Percentiles rank a stretch among this genome's conserved stretches.
These are phyloP conservation scores for Xerophyta viscosa DNA, from an alignment of 106 monocot species.

Conservation along the genomic window DNA sequence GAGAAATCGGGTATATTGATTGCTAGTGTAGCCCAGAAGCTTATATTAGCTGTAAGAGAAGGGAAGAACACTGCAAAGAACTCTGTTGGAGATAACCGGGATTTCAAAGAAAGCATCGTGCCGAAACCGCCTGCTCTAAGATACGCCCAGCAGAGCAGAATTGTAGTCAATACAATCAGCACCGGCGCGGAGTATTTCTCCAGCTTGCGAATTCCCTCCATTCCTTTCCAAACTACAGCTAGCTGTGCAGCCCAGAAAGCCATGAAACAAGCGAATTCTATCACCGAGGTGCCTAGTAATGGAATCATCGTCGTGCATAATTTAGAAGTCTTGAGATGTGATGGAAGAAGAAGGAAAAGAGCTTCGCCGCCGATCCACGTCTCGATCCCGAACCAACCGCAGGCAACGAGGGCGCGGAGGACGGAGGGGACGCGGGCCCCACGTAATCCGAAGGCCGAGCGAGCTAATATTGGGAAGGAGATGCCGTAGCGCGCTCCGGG, in stretches of 20 bases:
- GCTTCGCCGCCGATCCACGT: slow-evolving; percentile 91
- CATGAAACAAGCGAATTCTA: slow-evolving; percentile 66
- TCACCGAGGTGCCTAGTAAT: slow-evolving; percentile 29
- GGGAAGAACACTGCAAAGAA: slow-evolving; percentile 86
- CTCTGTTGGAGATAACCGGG: slow-evolving; percentile 31
- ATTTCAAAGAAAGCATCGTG: slow-evolving; percentile 43
- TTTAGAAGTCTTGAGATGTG: slow-evolving; percentile 21
- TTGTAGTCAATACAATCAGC: slow-evolving; percentile 46
- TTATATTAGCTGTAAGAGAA: slow-evolving; percentile 80
- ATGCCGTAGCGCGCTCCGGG: slow-evolving; percentile 65
- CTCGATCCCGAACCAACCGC: slow-evolving; percentile 95
- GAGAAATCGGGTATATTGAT: slow-evolving; percentile 95
- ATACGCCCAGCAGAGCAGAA: slow-evolving; percentile 69
- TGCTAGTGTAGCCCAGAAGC: slow-evolving; percentile 93
- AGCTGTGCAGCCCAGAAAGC: slow-evolving; percentile 72
- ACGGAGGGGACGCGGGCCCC: slow-evolving; percentile 77
- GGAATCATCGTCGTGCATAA: slow-evolving; percentile 8
- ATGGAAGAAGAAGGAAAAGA: slow-evolving; percentile 58
- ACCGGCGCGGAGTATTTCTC: slow-evolving; percentile 85
- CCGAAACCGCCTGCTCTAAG: slow-evolving; percentile 71
- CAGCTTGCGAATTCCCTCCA: slow-evolving; percentile 63
- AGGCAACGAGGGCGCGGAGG: slow-evolving; percentile 77
- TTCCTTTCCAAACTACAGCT: slow-evolving; percentile 34
- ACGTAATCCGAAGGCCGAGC: slow-evolving; percentile 65
- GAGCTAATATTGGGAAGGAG: slow-evolving; percentile 85